phyloP scores from a whole-genome alignment of 805 yeast species.

The Alloascoidea africana region DNA sequence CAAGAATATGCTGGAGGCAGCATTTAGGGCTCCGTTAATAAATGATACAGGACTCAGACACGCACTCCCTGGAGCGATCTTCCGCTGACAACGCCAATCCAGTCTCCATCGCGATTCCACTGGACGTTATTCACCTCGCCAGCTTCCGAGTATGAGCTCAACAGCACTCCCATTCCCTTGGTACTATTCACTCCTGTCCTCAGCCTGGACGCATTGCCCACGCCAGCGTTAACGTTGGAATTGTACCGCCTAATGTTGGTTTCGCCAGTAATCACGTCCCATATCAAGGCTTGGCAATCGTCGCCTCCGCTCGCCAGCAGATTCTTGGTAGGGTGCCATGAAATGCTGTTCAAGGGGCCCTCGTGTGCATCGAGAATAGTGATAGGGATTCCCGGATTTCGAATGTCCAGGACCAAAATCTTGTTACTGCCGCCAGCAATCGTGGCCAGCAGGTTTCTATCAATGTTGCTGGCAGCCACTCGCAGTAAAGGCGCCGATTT shows the following conservation, averaged over 20 bases:
- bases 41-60: no score
- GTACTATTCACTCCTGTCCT: slow-evolving; percentile 5
- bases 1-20: no score
- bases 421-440: slow-evolving; percentile 55
- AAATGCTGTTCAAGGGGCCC: slow-evolving; percentile 53
- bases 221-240: slow-evolving; percentile 2
- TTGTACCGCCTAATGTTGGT: slow-evolving; percentile 4
- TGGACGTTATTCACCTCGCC: slow-evolving; percentile 64
- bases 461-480: slow-evolving; percentile 63
- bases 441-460: slow-evolving; percentile 74
- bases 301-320: slow-evolving; percentile 59
- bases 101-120: slow-evolving; percentile 62
- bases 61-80: slow-evolving; percentile 49
- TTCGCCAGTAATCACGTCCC: slow-evolving; percentile 49
- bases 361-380: slow-evolving; percentile 52
- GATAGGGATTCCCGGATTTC: slow-evolving; percentile 78
- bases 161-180: slow-evolving; percentile 7
- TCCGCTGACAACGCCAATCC: slow-evolving; percentile 69
- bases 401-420: slow-evolving; percentile 62
- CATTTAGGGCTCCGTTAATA: no score
- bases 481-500: slow-evolving; percentile 47
- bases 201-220: background rate
- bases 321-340: slow-evolving; percentile 75
- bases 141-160: slow-evolving; percentile 40
- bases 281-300: slow-evolving; percentile 41